These are phyloP conservation scores for Metschnikowia lochheadii DNA, from an alignment of 805 yeast species.

Conservation along the genomic window DNA sequence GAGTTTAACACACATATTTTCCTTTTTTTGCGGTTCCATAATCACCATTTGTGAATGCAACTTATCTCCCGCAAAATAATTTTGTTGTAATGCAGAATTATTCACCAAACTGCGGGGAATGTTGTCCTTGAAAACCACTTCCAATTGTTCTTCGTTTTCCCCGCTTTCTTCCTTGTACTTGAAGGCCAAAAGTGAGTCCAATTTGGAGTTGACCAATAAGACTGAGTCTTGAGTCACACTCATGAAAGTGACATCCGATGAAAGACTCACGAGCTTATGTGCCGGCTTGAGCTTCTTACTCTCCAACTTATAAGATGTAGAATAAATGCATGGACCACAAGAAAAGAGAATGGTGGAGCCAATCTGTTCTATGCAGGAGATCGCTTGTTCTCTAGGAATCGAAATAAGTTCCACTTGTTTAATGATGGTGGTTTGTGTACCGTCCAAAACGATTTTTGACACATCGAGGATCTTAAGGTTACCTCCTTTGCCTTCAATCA, in stretches of 20 bases:
- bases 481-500: conserved; percentile 19
- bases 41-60: conserved; percentile 31
- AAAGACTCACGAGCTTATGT: conserved; percentile 20
- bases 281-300: conserved; percentile 32
- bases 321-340: conserved; percentile 26
- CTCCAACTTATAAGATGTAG: conserved; percentile 31
- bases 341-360: conserved; percentile 32
- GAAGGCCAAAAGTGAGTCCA: conserved; percentile 35
- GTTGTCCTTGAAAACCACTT: conserved; percentile 28
- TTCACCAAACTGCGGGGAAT: conserved; percentile 31
- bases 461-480: conserved; percentile 35
- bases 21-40: conserved; percentile 14
- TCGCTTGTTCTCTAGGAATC: conserved; percentile 29
- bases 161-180: conserved; percentile 8
- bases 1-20: conserved; percentile 16
- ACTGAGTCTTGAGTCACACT: conserved; percentile 16
- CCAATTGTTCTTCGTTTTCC: not conserved
- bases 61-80: conserved; percentile 33
- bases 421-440: conserved; percentile 15
- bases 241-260: conserved; percentile 30
- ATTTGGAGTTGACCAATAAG: conserved; percentile 27
- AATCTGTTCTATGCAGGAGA: conserved; percentile 32
- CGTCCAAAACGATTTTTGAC: conserved; percentile 14
- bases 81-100: conserved; percentile 21
- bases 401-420: conserved; percentile 30